Conservation (phyloP, 768 basidiomycete species). For the Boletus subparvulus region DNA sequence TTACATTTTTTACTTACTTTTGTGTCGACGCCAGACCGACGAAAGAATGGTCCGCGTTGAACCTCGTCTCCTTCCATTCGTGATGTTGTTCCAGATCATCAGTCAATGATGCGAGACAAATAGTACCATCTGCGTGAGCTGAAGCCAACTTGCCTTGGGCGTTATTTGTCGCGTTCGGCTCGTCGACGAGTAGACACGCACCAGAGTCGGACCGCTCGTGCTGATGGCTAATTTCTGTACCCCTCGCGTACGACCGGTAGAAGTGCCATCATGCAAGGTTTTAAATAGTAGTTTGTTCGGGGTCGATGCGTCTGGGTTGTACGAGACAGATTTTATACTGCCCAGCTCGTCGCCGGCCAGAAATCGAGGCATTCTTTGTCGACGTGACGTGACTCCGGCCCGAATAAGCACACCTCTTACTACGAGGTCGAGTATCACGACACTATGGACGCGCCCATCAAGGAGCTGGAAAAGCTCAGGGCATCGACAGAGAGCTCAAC, state of each 20-base stretch:
- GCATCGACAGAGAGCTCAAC: constrained; percentile 47
- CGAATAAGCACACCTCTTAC: constrained; percentile 3
- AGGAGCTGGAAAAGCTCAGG: constrained; percentile 79
- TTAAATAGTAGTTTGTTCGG: constrained; percentile 36
- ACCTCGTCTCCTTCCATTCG: constrained; percentile 66
- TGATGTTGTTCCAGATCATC: constrained; percentile 39
- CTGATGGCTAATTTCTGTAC: constrained; percentile 42
- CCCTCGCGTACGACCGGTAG: constrained; percentile 34
- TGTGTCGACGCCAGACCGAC: constrained; percentile 57
- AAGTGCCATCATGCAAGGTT: constrained; percentile 35
- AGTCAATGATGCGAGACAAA: constrained; percentile 43
- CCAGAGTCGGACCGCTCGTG: constrained; percentile 35
- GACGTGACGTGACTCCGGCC: constrained; percentile 23
- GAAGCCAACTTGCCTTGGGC: constrained; percentile 62
- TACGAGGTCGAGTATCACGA: constrained; percentile 1
- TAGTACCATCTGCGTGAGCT: constrained; percentile 60
- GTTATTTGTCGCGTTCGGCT: constrained; percentile 21
- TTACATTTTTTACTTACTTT: constrained; percentile 40
- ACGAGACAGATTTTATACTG: constrained; percentile 62
- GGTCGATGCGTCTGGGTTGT: constrained; percentile 33
- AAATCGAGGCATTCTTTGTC: constrained; percentile 58
- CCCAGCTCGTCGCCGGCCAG: constrained; percentile 79
- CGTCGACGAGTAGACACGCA: constrained; percentile 30
- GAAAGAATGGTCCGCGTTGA: constrained; percentile 52
- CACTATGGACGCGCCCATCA: constrained; percentile 70